Base-by-base conservation (phyloP, 306 rosid species). In the Cicer chorassanicum region DNA sequence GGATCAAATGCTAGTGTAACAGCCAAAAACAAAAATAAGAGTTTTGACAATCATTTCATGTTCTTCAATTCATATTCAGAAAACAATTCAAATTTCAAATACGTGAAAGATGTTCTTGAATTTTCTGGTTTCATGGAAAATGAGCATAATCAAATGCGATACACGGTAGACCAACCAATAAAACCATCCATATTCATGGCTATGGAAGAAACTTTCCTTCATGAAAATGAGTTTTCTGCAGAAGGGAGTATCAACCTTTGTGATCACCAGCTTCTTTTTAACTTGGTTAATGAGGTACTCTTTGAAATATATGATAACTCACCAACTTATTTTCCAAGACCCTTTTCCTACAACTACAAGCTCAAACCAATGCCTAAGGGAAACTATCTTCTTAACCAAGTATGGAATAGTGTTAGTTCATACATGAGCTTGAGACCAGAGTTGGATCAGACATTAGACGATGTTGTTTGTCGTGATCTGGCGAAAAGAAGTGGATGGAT, bases 391-490 rank as follows among this genome's bases (percentile, higher is more conserved):
- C 83, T 89, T 4, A 82, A 83, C 34, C 85, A 80, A 68, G 96
- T 87, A 2, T 87, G 91, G 91, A 9, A 9, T 6, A 82, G 75
- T 83, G 71, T 83, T 9, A 67, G 73, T 53, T 78, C 79, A 41
- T 77, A 77, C 76, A 9, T 85, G 72, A 78, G 83, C 84, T 80
- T 90, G 84, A 89, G 86, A 78, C 97, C 95, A 5, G 98, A 90
- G 84, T 78, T 92, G 74, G 93, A 89, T 82, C 88, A 68, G 73
- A 86, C 93, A 42, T 48, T 95, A 75, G 96, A 95, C 8, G 98
- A 87, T 70, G 91, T 92, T 0, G 87, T 95, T 73, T 79, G 83
- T 34, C 78, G 90, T 19, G 97, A 95, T 76, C 73, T 92, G 70
- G 79, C 68, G 1, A 88, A 83, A 81, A 77, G 81, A 19, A 84